These are phyloP conservation scores for Aureobasidium sp. DNA, from an alignment of 2,329 filamentous ascomycete genomes.

Conservation along the genomic window DNA sequence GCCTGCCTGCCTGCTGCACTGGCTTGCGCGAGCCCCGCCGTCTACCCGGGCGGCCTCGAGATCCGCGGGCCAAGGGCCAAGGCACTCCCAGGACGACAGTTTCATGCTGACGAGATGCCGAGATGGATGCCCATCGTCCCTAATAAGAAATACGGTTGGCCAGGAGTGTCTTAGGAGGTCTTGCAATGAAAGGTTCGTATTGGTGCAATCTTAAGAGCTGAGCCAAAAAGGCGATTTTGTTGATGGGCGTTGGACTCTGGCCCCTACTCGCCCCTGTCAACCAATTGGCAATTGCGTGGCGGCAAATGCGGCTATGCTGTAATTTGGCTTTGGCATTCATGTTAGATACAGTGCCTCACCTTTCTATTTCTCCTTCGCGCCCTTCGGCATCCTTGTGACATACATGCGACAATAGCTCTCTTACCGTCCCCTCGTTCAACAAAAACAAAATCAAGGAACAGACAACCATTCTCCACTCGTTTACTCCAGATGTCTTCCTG, in stretches of 20 bases:
- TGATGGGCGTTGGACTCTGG: constrained; percentile 9
- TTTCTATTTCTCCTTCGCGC: constrained; percentile 2
- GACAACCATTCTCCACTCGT: constrained; percentile 11
- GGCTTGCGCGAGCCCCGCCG: neutral
- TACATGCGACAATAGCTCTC: constrained; percentile 14
- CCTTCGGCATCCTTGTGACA: constrained; percentile 11
- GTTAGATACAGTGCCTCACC: constrained; percentile 12
- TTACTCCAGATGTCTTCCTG: constrained; percentile 15
- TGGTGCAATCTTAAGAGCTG: constrained; percentile 4
- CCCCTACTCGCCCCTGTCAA: constrained; percentile 10
- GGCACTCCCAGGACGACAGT: neutral
- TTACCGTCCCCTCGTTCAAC: constrained; percentile 6
- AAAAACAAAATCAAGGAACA: constrained; percentile 10
- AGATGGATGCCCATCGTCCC: neutral
- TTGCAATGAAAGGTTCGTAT: constrained; percentile 8
- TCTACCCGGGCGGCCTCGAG: neutral
- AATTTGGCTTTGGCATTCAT: constrained; percentile 3
- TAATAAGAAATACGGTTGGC: constrained; percentile 1
- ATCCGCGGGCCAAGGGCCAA: neutral
- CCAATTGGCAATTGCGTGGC: neutral
- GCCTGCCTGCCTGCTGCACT: neutral
- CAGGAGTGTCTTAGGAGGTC: constrained; percentile 2
- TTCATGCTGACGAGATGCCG: neutral
- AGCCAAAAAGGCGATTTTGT: neutral
- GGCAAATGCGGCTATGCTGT: constrained; percentile 9